phyloP scores from a whole-genome alignment of 2,329 filamentous ascomycete species.

The Fusarium sp. region DNA sequence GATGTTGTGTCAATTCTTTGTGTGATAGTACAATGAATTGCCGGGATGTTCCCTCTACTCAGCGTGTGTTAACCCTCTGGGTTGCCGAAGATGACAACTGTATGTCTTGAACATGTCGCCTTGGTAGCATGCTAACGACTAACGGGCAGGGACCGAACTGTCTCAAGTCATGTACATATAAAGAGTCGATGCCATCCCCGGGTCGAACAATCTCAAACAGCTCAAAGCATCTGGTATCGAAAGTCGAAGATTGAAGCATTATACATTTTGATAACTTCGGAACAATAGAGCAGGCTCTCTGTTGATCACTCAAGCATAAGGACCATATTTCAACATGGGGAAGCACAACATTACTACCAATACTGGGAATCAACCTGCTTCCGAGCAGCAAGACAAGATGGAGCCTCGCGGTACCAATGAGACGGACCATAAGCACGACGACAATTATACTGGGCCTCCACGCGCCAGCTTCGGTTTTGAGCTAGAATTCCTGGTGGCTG shows the following conservation, averaged over 20 bases:
- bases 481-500: slow-evolving; percentile 30
- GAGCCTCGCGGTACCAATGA: neutral
- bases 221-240: neutral
- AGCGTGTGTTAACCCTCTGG: neutral
- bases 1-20: neutral
- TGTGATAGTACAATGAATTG: neutral
- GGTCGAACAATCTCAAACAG: neutral
- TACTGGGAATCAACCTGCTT: neutral
- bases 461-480: slow-evolving; percentile 36
- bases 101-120: neutral
- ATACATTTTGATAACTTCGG: neutral
- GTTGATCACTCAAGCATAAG: neutral
- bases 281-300: neutral
- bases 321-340: neutral
- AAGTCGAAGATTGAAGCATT: neutral
- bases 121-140: neutral
- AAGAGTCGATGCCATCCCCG: neutral
- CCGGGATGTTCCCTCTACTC: neutral
- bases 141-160: neutral
- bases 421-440: neutral
- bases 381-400: neutral
- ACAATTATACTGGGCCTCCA: slow-evolving; percentile 24
- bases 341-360: neutral
- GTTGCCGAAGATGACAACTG: neutral
- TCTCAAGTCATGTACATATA: neutral